These are phyloP conservation scores for Apophysomyces trapeziformis DNA, from an alignment of 371 early-diverging fungal genomes.

Conservation along the genomic window DNA sequence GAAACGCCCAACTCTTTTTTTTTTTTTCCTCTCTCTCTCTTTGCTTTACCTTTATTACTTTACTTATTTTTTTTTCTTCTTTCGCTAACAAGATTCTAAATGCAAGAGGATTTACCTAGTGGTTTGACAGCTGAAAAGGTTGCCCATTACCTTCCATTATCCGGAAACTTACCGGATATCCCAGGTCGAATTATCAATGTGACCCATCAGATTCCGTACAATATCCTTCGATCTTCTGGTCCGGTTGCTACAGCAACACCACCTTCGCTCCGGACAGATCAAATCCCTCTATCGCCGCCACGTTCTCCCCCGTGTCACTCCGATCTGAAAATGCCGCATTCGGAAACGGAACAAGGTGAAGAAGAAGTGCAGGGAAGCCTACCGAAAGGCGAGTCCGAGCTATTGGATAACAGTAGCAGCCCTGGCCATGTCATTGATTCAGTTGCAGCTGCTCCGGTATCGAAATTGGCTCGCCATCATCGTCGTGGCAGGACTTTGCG, in stretches of 20 bases:
- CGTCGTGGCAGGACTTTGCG: slow-evolving; percentile 37
- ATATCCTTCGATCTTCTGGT: slow-evolving; percentile 42
- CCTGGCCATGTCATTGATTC: slow-evolving; percentile 8
- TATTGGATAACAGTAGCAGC: too few species aligned
- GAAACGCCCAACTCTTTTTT: not conserved
- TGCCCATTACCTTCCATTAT: slow-evolving; percentile 45
- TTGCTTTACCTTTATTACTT: too few species aligned
- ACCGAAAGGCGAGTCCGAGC: too few species aligned
- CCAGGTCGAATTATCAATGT: slow-evolving; percentile 63
- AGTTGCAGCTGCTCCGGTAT: slow-evolving; percentile 36
- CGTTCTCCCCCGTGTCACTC: slow-evolving; percentile 10
- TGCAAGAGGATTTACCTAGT: not conserved
- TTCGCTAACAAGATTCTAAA: not conserved
- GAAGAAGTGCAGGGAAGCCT: not conserved
- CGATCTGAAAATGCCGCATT: not conserved
- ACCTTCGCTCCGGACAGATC: slow-evolving; percentile 11
- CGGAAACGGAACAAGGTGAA: not conserved
- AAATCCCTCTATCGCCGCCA: slow-evolving; percentile 15
- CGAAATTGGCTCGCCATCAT: slow-evolving; percentile 42
- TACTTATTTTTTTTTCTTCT: too few species aligned
- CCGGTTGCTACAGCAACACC: not conserved
- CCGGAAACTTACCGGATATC: slow-evolving; percentile 31
- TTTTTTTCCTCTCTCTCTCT: not conserved
- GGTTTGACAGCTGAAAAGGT: slow-evolving; percentile 52
- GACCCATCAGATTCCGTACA: slow-evolving; percentile 67